Percentiles rank a stretch among this genome's conserved stretches.
Conservation (phyloP, 2,329 filamentous ascomycete species). For the Meredithiella fracta region DNA sequence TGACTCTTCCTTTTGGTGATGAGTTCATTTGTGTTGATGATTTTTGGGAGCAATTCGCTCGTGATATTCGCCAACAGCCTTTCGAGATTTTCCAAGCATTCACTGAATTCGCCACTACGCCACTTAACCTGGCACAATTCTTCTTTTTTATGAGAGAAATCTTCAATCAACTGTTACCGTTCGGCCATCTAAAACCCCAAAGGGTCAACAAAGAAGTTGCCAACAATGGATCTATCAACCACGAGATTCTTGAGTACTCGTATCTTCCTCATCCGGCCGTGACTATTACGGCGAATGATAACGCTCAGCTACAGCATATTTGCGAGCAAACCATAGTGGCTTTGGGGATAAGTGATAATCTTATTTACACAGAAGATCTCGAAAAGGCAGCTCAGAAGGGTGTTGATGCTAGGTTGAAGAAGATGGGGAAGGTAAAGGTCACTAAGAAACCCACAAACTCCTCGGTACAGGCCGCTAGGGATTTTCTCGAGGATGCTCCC, state of each 20-base stretch:
- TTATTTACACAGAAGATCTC: neutral
- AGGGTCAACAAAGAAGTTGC: slow-evolving; percentile 24
- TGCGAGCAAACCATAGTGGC: slow-evolving; percentile 32
- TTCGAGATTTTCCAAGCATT: slow-evolving; percentile 13
- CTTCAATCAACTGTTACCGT: slow-evolving; percentile 28
- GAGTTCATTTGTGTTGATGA: slow-evolving; percentile 28
- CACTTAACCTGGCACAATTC: slow-evolving; percentile 24
- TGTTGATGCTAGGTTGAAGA: slow-evolving; percentile 21
- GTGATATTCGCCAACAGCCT: slow-evolving; percentile 21
- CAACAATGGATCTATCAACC: slow-evolving; percentile 25
- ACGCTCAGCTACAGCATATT: slow-evolving; percentile 54
- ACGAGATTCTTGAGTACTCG: slow-evolving; percentile 34
- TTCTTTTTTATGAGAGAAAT: slow-evolving; percentile 31
- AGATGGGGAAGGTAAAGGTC: slow-evolving; percentile 27
- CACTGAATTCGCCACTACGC: slow-evolving; percentile 17
- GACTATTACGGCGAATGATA: slow-evolving; percentile 43
- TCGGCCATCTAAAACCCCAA: slow-evolving; percentile 26
- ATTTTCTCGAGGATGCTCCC: slow-evolving; percentile 29
- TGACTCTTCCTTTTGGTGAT: slow-evolving; percentile 29
- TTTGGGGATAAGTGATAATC: neutral
- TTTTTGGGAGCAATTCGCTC: slow-evolving; percentile 42
- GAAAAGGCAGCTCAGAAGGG: slow-evolving; percentile 5
- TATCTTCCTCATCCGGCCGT: slow-evolving; percentile 52
- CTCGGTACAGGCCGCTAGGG: slow-evolving; percentile 27
- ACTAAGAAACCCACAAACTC: slow-evolving; percentile 20